Conservation (phyloP, 768 basidiomycete species). For the Phylloporus sp. region DNA sequence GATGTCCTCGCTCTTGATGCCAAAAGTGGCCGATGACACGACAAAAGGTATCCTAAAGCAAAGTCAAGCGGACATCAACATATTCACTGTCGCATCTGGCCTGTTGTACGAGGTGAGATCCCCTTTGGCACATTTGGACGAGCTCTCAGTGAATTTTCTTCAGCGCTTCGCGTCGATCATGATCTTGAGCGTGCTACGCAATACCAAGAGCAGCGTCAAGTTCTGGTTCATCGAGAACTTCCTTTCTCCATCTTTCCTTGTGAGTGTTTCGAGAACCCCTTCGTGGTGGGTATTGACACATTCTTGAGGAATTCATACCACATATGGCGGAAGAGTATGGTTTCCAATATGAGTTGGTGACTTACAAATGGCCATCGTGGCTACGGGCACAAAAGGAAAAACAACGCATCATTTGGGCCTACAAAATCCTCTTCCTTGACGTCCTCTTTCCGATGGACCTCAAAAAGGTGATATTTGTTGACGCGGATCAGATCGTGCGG, state of each 20-base stretch:
- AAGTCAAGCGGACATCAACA: slow-evolving; percentile 88
- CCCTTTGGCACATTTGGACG: not conserved
- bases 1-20: slow-evolving; percentile 42
- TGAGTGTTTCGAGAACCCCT: slow-evolving; percentile 32
- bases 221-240: slow-evolving; percentile 99
- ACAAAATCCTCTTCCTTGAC: slow-evolving; percentile 98
- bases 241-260: slow-evolving; percentile 93
- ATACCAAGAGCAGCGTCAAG: slow-evolving; percentile 92
- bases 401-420: slow-evolving; percentile 98
- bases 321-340: slow-evolving; percentile 86
- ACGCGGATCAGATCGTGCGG: slow-evolving; percentile 95
- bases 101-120: slow-evolving; percentile 84
- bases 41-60: slow-evolving; percentile 23
- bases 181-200: slow-evolving; percentile 92
- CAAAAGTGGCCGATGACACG: slow-evolving; percentile 21
- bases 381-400: slow-evolving; percentile 96
- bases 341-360: slow-evolving; percentile 96
- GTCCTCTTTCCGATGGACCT: slow-evolving; percentile 99
- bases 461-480: slow-evolving; percentile 98
- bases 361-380: slow-evolving; percentile 99
- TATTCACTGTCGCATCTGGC: slow-evolving; percentile 98
- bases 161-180: slow-evolving; percentile 97
- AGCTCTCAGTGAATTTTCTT: slow-evolving; percentile 2
- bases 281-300: not conserved
- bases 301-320: slow-evolving; percentile 82